Base-by-base conservation (phyloP, 2,329 filamentous ascomycete species). In the Westerdykella aurantiaca region DNA sequence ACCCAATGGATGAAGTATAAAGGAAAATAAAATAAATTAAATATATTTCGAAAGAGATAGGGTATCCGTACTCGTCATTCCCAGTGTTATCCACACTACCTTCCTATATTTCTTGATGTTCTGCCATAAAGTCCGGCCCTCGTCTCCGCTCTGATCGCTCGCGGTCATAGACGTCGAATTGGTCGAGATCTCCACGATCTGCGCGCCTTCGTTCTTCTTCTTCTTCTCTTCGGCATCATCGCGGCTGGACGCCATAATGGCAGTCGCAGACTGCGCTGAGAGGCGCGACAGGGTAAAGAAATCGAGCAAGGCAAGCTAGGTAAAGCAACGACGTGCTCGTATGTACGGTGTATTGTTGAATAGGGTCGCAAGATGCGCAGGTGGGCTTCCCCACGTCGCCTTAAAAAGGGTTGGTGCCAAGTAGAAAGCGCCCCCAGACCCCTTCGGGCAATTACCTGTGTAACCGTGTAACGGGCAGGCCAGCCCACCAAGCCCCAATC, bases 181-280 rank as follows among this genome's bases (percentile, higher is more conserved):
- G 31, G 14, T 52, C 21, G 13, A 37, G 18, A 53, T 41, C 34
- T 52, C 45, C n/a, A 41, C 42, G 13, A 55, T 47, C 11, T 47
- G 48, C 21, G 54, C 47, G 39, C 41, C 31, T 10, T 35, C 33
- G n/a, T 12, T 13, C 33, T 16, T 14, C 31, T 12, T 13, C 33
- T 16, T 14, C 31, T 58, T 44, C 91, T 1, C 77, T 78, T 54
- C 98, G 67, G 66, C 97, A 98, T 56, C 78, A 78, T 57, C 88
- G 88, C 33, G 17, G 33, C 10, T 35, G n/a, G 9, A 9, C n/a
- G 33, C 33, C 33, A 35, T 35, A 18, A 18, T 14, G n/a, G 33
- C 33, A 35, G 33, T 18, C n/a, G 11, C 25, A 29, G 33, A 9
- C 17, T 18, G 5, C 33, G 33, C 33, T 35, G 33, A 35, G 33